Percentiles rank a stretch among this genome's conserved stretches.
Conservation (phyloP, 139 green algal species). For the Raphidocelis subcapitata region DNA sequence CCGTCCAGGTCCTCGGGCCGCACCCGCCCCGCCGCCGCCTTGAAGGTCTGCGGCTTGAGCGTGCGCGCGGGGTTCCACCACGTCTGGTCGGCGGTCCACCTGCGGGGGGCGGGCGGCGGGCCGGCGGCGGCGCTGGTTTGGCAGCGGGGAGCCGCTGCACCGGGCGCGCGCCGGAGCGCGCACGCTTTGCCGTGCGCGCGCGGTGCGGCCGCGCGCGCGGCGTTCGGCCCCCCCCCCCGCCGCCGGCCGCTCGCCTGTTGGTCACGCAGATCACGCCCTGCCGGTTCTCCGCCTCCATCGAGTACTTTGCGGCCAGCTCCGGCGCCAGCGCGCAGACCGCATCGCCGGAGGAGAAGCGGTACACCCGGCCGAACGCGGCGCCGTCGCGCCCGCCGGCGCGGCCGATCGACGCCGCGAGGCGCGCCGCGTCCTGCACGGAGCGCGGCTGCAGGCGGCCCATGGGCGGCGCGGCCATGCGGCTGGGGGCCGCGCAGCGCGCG, state of each 20-base stretch:
- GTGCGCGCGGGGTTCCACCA: conserved; percentile 60
- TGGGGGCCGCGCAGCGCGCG: no score
- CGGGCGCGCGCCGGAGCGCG: no score
- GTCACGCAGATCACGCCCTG: conserved; percentile 67
- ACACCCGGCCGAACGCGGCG: conserved; percentile 14
- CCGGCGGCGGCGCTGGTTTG: not conserved
- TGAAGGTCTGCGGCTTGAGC: conserved; percentile 62
- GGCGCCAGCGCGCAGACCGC: conserved; percentile 20
- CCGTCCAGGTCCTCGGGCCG: conserved; percentile 6
- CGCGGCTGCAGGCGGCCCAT: no score
- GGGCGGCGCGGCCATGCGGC: no score
- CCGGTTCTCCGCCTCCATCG: conserved; percentile 49
- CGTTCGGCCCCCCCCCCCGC: not conserved
- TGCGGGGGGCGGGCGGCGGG: not conserved
- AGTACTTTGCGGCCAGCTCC: conserved; percentile 57
- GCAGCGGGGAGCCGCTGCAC: not conserved
- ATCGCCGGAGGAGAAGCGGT: not conserved
- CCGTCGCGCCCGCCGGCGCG: not conserved
- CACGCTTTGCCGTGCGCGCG: not conserved
- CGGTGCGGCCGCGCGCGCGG: not conserved
- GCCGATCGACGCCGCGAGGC: no score
- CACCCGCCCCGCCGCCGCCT: no score
- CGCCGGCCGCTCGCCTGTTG: conserved; percentile 37
- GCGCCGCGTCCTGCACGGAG: no score
- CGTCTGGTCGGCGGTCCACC: conserved; percentile 22